These are phyloP conservation scores for Acanthamoeba royreba DNA, from an alignment of 208 protist species.

Conservation along the genomic window DNA sequence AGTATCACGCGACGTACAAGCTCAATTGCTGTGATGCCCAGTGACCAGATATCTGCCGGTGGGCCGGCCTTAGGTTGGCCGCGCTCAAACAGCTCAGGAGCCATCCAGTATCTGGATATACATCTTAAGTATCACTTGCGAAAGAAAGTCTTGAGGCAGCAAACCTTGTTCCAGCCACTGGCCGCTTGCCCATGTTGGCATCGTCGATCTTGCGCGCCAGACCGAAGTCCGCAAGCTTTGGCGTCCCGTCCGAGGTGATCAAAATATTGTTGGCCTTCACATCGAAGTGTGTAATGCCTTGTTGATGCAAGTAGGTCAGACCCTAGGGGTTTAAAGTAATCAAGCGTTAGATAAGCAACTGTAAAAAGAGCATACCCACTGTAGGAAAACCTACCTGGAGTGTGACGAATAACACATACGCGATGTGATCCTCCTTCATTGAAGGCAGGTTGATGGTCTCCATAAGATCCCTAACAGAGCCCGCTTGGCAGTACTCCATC, in stretches of 20 bases:
- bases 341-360: no score
- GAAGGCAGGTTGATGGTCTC: constrained; percentile 30
- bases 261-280: constrained; percentile 51
- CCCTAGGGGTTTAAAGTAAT: no score
- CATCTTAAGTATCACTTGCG: no score
- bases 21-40: constrained; percentile 6
- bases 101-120: constrained; percentile 36
- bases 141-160: no score
- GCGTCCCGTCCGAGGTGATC: background rate
- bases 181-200: background rate
- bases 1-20: background rate
- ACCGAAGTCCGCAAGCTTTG: constrained; percentile 45
- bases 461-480: constrained; percentile 42
- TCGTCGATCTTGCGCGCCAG: constrained; percentile 39
- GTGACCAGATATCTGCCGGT: background rate
- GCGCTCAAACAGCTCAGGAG: constrained; percentile 41
- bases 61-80: constrained; percentile 25
- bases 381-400: background rate
- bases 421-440: constrained; percentile 47
- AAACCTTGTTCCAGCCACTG: background rate
- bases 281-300: constrained; percentile 40
- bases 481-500: constrained; percentile 44
- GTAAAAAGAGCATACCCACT: no score
- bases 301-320: constrained; percentile 31
- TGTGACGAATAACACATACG: constrained; percentile 15